Percentiles rank a stretch among this genome's conserved stretches.
Evolutionary conservation across 345 rosid genomes (phyloP).

Genomic region (Boechera retrofracta): DNA sequence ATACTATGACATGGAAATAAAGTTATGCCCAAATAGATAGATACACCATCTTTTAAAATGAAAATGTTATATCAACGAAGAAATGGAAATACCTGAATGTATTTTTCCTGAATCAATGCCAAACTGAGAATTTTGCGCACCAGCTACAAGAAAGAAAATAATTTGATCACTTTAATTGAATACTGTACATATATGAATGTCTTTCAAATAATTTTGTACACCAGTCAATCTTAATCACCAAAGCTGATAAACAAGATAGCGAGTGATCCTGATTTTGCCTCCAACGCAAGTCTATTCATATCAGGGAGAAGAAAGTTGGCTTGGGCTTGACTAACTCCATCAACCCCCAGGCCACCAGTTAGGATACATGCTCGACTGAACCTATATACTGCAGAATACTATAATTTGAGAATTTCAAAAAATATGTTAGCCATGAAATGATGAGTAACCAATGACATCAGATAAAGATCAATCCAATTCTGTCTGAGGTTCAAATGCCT

Average conservation of each 20-base stretch:
- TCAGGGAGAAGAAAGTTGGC: constrained; percentile 88
- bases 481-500: constrained; percentile 25
- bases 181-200: constrained; percentile 28
- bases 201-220: constrained; percentile 4
- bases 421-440: constrained; percentile 42
- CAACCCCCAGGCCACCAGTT: constrained; percentile 73
- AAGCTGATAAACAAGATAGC: constrained; percentile 80
- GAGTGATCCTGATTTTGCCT: constrained; percentile 83
- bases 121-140: constrained; percentile 61
- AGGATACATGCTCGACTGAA: constrained; percentile 81
- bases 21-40: constrained; percentile 4
- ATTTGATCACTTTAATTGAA: constrained; percentile 32
- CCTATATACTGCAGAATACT: constrained; percentile 91
- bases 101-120: constrained; percentile 69
- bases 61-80: not conserved
- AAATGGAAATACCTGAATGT: constrained; percentile 56
- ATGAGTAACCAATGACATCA: constrained; percentile 11
- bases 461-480: constrained; percentile 5
- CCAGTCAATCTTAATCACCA: constrained; percentile 54
- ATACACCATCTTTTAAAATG: not conserved
- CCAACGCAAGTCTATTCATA: constrained; percentile 71
- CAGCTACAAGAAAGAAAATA: constrained; percentile 59
- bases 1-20: not conserved
- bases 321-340: constrained; percentile 69
- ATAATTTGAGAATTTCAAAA: constrained; percentile 48